phyloP scores from a whole-genome alignment of 441 rosid genomes.

The Erodium texanum region DNA sequence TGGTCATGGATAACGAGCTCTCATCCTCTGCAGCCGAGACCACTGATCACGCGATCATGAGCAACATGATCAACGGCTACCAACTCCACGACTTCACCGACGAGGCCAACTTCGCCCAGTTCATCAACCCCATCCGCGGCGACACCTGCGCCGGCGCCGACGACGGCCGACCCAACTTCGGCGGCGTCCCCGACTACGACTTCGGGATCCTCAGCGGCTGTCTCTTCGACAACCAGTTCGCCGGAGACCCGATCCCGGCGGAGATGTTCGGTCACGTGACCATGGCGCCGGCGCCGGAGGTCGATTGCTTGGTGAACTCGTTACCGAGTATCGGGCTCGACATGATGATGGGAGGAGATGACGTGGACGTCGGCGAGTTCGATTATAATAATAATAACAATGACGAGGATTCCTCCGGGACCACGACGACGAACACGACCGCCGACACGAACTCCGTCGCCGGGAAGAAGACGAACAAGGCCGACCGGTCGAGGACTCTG shows the following conservation, averaged over 20 bases:
- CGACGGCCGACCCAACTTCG: too few species aligned
- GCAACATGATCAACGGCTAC: conserved; percentile 1
- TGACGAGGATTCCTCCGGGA: conserved; percentile 40
- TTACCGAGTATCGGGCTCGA: conserved; percentile 28
- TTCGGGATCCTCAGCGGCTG: conserved; percentile 25
- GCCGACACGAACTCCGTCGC: conserved; percentile 24
- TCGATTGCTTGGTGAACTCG: conserved; percentile 27
- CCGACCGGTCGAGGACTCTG: conserved; percentile 66
- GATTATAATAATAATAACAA: conserved; percentile 19
- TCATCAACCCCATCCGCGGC: conserved; percentile 48
- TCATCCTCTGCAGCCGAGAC: background rate
- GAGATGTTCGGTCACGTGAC: conserved; percentile 20
- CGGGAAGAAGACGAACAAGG: conserved; percentile 28
- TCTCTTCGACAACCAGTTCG: conserved; percentile 28
- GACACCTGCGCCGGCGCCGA: conserved; percentile 7
- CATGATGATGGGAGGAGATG: conserved; percentile 15
- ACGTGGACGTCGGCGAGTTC: too few species aligned
- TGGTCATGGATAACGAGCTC: background rate
- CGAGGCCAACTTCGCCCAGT: conserved; percentile 49
- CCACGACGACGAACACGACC: conserved; percentile 16
- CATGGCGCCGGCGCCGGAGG: conserved; percentile 8
- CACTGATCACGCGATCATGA: background rate
- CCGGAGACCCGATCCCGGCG: conserved; percentile 23
- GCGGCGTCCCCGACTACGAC: conserved; percentile 23
- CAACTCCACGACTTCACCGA: conserved; percentile 42